phyloP scores from a whole-genome alignment of 2,329 filamentous ascomycete species.

The Knoxdaviesia capensis region DNA sequence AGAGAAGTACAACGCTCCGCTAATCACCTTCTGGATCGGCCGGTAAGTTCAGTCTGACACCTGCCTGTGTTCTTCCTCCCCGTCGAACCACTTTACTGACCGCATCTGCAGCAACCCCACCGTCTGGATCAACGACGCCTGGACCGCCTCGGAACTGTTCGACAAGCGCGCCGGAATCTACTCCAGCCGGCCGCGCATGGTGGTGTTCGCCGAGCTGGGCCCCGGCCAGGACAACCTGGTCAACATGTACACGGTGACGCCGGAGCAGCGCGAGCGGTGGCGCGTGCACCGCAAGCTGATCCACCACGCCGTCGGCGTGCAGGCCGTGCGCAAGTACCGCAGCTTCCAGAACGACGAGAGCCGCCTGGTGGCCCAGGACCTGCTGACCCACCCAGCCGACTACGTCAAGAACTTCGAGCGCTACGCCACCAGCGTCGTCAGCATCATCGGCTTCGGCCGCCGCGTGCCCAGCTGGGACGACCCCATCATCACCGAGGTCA shows the following conservation, averaged over 20 bases:
- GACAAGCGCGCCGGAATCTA: constrained; percentile 31
- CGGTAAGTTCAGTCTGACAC: not conserved
- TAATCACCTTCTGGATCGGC: constrained; percentile 35
- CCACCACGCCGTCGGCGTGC: constrained; percentile 7
- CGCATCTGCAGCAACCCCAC: constrained; percentile 14
- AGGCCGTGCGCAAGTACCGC: constrained; percentile 5
- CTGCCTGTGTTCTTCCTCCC: no score
- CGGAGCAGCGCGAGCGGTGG: constrained; percentile 8
- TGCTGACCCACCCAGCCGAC: constrained; percentile 9
- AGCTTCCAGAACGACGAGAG: constrained; percentile 9
- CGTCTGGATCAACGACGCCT: constrained; percentile 26
- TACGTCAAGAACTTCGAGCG: constrained; percentile 15
- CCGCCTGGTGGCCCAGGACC: constrained; percentile 9
- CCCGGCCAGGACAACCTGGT: constrained; percentile 20
- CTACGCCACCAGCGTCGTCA: constrained; percentile 30
- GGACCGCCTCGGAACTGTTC: constrained; percentile 30
- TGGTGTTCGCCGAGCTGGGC: constrained; percentile 24
- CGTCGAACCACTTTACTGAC: no score
- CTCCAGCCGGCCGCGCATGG: constrained; percentile 26
- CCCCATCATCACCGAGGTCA: constrained; percentile 38
- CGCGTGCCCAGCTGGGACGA: constrained; percentile 27
- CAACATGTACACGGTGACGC: constrained; percentile 19
- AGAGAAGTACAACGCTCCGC: constrained; percentile 22
- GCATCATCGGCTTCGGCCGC: constrained; percentile 34
- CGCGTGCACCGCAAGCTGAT: constrained; percentile 5